A percentile compares a stretch with the other conserved stretches of the same genome.
These are phyloP conservation scores for Nicotiana undulata DNA, from an alignment of 257 asterid species.

Conservation along the genomic window DNA sequence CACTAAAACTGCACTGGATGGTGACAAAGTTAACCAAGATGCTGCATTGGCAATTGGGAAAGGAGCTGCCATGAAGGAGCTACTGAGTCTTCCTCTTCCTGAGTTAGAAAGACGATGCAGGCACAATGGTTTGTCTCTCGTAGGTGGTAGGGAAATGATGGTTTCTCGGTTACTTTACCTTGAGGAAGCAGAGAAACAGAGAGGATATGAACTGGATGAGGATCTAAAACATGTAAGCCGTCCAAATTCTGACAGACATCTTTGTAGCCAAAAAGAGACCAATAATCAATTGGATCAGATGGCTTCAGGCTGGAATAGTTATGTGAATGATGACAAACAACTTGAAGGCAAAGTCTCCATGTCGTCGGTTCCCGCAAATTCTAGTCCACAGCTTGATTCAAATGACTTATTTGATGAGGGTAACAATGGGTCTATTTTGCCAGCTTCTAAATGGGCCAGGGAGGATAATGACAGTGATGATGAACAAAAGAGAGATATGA, in stretches of 20 bases:
- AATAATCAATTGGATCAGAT: slow-evolving; percentile 36
- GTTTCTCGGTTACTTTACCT: slow-evolving; percentile 83
- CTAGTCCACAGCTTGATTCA: slow-evolving; percentile 23
- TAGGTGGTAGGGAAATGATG: slow-evolving; percentile 94
- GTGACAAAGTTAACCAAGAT: slow-evolving; percentile 55
- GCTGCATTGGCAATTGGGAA: slow-evolving; percentile 88
- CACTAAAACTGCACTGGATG: slow-evolving; percentile 36
- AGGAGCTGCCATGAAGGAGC: slow-evolving; percentile 89
- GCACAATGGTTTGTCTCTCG: slow-evolving; percentile 77
- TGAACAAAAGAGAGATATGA: slow-evolving; percentile 44
- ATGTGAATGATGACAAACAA: slow-evolving; percentile 33
- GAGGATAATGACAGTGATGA: slow-evolving; percentile 79
- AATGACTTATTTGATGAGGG: slow-evolving; percentile 31
- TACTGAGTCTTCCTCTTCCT: slow-evolving; percentile 54
- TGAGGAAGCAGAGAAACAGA: slow-evolving; percentile 85
- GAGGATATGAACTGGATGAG: slow-evolving; percentile 66
- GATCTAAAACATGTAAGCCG: slow-evolving; percentile 54
- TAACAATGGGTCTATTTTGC: slow-evolving; percentile 52
- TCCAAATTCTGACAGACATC: slow-evolving; percentile 45
- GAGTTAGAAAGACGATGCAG: slow-evolving; percentile 92
- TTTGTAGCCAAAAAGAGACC: slow-evolving; percentile 39
- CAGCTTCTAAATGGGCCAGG: slow-evolving; percentile 89
- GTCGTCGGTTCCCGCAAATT: slow-evolving; percentile 23
- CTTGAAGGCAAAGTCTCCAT: slow-evolving; percentile 38
- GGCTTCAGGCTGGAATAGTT: slow-evolving; percentile 36